Base-by-base conservation (phyloP, 2,329 filamentous ascomycete genomes). In the Xylaria polymorpha region DNA sequence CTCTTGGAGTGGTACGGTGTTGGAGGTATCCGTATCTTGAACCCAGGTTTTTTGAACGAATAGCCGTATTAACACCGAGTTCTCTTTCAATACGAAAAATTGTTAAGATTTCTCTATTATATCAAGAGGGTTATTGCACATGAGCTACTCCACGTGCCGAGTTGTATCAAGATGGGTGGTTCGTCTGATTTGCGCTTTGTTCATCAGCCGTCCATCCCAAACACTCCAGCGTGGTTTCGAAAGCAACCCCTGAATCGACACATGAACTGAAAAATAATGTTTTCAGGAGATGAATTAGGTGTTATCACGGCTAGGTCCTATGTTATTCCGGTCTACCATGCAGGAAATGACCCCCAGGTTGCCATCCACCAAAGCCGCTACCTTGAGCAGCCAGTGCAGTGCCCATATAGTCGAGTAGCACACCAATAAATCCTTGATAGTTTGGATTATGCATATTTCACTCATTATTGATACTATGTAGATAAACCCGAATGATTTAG, bases 121-220 rank as follows among this genome's bases (percentile, higher is more conserved):
- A n/a, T 32, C 44, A 29, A 14, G 53, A 39, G 43, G 10, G n/a
- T 51, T 35, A 46, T 22, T 44, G 20, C 15, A 51, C 32, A 48
- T 56, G 50, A 44, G 50, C 48, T 64, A 20, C 37, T 61, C 39
- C 66, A 68, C 66, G 61, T 68, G 66, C 57, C 61, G 66, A 32
- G 32, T 56, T 7, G 51, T 39, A 55, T 67, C 58, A 32, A 56
- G 61, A 43, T 64, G 20, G 29, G 60, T 39, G 44, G 53, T 68
- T 61, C 66, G 50, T 68, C 61, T 68, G 55, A 68, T 65, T 61
- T 58, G 50, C 43, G 41, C 56, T 60, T 60, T 55, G 61, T 61
- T 43, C 61, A 68, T 65, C 66, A 50, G 66, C 66, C 66, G 66
- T 35, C 39, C 61, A 61, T 68, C 66, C 61, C 50, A 65, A 58